Evolutionary conservation across 2,329 filamentous ascomycete species (phyloP).

Genomic region (Apiospora pterosperma): DNA sequence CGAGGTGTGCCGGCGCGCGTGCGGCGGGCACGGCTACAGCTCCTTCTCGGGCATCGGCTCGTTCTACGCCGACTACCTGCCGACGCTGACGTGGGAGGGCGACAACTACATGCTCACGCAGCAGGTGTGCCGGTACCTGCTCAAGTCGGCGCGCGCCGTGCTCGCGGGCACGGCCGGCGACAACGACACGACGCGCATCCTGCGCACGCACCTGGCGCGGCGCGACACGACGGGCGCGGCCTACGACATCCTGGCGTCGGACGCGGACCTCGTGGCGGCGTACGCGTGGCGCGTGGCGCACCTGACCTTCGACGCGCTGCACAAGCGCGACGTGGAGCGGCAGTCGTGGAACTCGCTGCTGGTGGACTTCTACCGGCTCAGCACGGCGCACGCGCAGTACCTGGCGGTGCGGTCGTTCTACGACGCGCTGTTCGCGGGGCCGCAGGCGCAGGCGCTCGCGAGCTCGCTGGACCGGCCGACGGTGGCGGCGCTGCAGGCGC

Average conservation of each 20-base stretch:
- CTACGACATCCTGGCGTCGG: slow-evolving; percentile 69
- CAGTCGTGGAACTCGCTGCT: slow-evolving; percentile 74
- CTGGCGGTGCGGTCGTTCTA: slow-evolving; percentile 74
- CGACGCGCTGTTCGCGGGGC: slow-evolving; percentile 26
- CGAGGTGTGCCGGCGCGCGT: slow-evolving; percentile 71
- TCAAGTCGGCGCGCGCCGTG: slow-evolving; percentile 71
- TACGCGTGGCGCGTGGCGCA: slow-evolving; percentile 74
- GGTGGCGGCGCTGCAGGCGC: slow-evolving; percentile 58
- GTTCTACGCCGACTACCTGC: slow-evolving; percentile 74
- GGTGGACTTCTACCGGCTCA: slow-evolving; percentile 74
- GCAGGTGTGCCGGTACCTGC: slow-evolving; percentile 72
- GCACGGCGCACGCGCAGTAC: slow-evolving; percentile 73
- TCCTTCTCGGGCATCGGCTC: slow-evolving; percentile 72
- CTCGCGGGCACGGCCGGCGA: slow-evolving; percentile 56
- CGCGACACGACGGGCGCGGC: slow-evolving; percentile 65
- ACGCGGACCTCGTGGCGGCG: slow-evolving; percentile 67
- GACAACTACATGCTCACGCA: slow-evolving; percentile 83
- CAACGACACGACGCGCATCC: slow-evolving; percentile 67
- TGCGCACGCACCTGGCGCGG: slow-evolving; percentile 60
- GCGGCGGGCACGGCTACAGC: slow-evolving; percentile 74
- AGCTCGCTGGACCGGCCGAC: slow-evolving; percentile 56
- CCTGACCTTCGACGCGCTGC: slow-evolving; percentile 72
- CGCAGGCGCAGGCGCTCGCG: slow-evolving; percentile 42
- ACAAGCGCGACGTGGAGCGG: slow-evolving; percentile 72
- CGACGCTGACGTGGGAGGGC: slow-evolving; percentile 69